These are phyloP conservation scores for Eucalyptus victrix DNA, from an alignment of 345 rosid genomes.

Conservation along the genomic window DNA sequence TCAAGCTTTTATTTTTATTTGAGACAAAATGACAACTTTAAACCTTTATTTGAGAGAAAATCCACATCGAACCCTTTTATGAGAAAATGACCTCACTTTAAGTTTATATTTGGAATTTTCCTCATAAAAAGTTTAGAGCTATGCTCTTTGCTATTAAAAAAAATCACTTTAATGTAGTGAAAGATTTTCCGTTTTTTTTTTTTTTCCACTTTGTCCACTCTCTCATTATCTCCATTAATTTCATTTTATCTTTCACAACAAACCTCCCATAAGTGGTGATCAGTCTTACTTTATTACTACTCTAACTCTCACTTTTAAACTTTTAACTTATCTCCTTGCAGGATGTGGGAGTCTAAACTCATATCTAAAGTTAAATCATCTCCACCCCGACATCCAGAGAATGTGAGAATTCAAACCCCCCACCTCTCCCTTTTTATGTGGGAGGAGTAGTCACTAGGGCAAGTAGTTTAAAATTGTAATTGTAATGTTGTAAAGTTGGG, in stretches of 20 bases:
- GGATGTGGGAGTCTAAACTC: too few relatives aligned
- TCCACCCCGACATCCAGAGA: accelerated
- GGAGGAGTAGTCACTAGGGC: too few relatives aligned
- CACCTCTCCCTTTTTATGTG: too few relatives aligned
- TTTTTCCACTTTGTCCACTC: not conserved
- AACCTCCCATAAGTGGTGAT: not conserved
- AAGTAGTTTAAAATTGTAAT: too few relatives aligned
- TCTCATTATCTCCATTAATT: not conserved
- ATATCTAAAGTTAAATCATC: accelerated
- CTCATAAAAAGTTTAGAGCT: not conserved
- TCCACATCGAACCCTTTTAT: too few relatives aligned
- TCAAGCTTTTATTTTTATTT: too few relatives aligned
- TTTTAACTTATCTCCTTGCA: accelerated
- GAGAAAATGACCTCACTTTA: too few relatives aligned
- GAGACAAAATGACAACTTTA: too few relatives aligned
- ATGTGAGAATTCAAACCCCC: accelerated
- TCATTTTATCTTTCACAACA: not conserved
- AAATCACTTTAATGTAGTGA: too few relatives aligned
- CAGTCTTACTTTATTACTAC: accelerated
- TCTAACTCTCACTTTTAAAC: too few relatives aligned
- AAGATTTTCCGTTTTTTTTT: not conserved
- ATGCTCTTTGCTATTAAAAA: not conserved
- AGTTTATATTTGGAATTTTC: accelerated
- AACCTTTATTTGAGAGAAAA: accelerated
- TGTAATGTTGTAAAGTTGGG: not conserved